These are phyloP conservation scores for Bruguiera sexangula DNA, from an alignment of 345 rosid species.

Conservation along the genomic window DNA sequence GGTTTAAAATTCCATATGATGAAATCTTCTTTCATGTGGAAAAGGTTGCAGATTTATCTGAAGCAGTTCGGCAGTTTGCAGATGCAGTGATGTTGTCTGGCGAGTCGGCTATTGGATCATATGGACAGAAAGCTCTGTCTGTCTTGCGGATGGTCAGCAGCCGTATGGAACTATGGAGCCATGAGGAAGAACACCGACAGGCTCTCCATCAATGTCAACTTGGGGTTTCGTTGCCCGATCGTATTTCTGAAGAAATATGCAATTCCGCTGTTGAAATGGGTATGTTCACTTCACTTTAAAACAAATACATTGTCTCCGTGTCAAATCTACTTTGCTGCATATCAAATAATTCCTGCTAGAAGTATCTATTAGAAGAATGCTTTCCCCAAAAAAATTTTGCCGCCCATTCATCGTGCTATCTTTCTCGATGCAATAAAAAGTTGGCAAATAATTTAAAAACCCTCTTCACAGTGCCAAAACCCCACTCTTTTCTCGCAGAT, in stretches of 20 bases:
- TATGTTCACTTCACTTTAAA: constrained; percentile 14
- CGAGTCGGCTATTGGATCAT: constrained; percentile 64
- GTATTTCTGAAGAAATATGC: constrained; percentile 69
- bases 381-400: too few species aligned
- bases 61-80: constrained; percentile 65
- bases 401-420: too few species aligned
- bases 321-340: too few species aligned
- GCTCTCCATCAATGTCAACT: constrained; percentile 30
- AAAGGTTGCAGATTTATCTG: constrained; percentile 75
- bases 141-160: constrained; percentile 52
- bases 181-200: constrained; percentile 40
- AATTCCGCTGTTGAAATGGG: constrained; percentile 67
- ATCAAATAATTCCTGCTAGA: too few species aligned
- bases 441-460: too few species aligned
- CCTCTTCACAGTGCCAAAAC: too few species aligned
- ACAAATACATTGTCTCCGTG: background rate
- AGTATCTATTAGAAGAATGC: too few species aligned
- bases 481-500: too few species aligned
- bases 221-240: constrained; percentile 46
- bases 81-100: constrained; percentile 78
- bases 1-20: background rate
- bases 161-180: constrained; percentile 61
- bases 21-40: constrained; percentile 12
- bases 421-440: too few species aligned
- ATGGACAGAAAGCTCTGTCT: constrained; percentile 62